Base-by-base conservation (phyloP, 1,284 basidiomycete genomes). In the Amylostereum areolatum region DNA sequence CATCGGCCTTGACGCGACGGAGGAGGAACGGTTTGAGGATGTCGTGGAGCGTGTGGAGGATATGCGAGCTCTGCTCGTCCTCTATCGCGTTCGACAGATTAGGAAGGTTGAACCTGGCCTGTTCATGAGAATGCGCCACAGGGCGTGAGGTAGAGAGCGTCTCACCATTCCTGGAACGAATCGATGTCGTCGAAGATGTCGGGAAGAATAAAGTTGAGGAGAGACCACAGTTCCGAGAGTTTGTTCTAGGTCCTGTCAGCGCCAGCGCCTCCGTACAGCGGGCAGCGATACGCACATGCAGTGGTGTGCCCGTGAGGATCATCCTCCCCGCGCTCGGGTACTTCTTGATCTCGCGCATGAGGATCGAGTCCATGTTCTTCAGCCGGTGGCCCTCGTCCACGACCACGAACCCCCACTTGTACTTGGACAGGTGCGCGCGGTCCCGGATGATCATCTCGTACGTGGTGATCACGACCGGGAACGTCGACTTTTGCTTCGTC, bases 11-110 rank as follows among this genome's bases (percentile, higher is more conserved):
- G 54, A 97, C 76, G 18, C 95, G 83, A 7, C 95, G 83, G 0
- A 98, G 75, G n/a, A 98, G 77, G 76, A 97, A 98, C 0, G 96
- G 96, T 56, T 94, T 93, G 36, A 99, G 81, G 57, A 98, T 92
- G 1, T 83, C 81, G 64, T 98, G 96, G 0, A 99, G 78, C 3
- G 86, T 83, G 31, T 81, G 73, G 47, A 97, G 88, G 58, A 98
- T 78, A 39, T 78, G 71, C 1, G 75, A 66, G 2, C 84, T 80
- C 46, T 84, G 80, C 31, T 78, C 76, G 3, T 78, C 73, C 4
- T 79, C 77, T 10, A 90, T 62, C 8, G 70, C 66, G n/a, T 69
- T 67, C 55, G 80, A 74, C 53, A 85, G 77, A 42, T 79, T 74
- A 8, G 87, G 78, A 12, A 91, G 71, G 55, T 87, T 83, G 63